These are phyloP conservation scores for Hypoxylon fragiforme DNA, from an alignment of 495 filamentous ascomycete genomes.

Conservation along the genomic window DNA sequence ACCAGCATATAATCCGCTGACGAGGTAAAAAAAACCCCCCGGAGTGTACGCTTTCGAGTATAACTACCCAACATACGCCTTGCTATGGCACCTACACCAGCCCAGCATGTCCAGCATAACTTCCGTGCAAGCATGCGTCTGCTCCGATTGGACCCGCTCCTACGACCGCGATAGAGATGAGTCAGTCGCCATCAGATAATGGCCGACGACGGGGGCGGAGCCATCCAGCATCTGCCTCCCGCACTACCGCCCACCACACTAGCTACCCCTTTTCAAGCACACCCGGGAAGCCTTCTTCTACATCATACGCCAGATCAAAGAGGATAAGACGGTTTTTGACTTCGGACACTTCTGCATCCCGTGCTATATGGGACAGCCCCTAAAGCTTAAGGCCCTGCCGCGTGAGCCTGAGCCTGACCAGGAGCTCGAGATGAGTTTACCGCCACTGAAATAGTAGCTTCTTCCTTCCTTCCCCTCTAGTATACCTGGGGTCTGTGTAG, in stretches of 20 bases:
- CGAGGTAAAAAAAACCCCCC: neutral
- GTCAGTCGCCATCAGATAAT: neutral
- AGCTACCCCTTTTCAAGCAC: neutral
- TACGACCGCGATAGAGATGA: neutral
- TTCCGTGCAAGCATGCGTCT: constrained; percentile 9
- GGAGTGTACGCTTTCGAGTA: neutral
- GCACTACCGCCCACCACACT: constrained; percentile 1
- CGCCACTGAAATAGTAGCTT: neutral
- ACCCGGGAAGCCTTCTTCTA: neutral
- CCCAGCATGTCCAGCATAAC: constrained; percentile 20
- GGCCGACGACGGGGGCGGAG: constrained; percentile 3
- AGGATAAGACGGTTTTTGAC: neutral
- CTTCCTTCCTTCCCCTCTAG: too few relatives aligned
- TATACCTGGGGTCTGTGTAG: too few relatives aligned
- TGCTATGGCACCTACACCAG: constrained; percentile 29
- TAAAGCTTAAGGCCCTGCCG: too few relatives aligned
- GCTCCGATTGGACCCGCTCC: neutral
- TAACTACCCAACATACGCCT: constrained; percentile 13
- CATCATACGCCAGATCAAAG: neutral
- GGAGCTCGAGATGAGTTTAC: neutral
- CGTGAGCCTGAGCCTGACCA: too few relatives aligned
- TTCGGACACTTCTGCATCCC: neutral
- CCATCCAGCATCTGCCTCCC: constrained; percentile 6
- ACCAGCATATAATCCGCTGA: neutral
- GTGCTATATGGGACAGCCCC: too few relatives aligned